Evolutionary conservation across 306 rosid genomes (phyloP).

Genomic region (Elaeagnus macrophylla): DNA sequence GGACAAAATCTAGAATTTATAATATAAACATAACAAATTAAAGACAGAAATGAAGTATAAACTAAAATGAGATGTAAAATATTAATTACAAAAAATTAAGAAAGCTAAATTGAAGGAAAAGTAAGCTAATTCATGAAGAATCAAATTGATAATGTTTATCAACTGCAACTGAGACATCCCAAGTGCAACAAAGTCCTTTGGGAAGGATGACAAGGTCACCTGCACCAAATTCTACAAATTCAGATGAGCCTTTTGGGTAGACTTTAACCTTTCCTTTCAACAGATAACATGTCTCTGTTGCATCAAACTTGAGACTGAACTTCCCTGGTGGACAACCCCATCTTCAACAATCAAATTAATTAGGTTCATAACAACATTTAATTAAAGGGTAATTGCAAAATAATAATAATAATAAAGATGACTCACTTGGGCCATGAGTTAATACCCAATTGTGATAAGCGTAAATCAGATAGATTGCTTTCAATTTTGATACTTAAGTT

Average conservation of each 20-base stretch:
- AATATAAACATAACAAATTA: no score
- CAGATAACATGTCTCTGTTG: constrained; percentile 76
- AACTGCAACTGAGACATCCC: constrained; percentile 78
- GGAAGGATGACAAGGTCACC: constrained; percentile 83
- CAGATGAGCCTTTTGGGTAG: constrained; percentile 59
- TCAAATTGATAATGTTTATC: constrained; percentile 82
- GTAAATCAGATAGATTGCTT: constrained; percentile 13
- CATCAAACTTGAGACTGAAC: constrained; percentile 70
- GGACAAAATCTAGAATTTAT: no score
- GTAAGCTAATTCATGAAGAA: constrained; percentile 18
- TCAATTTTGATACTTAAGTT: constrained; percentile 17
- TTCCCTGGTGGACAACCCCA: constrained; percentile 98
- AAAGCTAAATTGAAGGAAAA: constrained; percentile 3
- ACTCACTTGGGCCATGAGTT: constrained; percentile 30
- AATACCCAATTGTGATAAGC: constrained; percentile 13
- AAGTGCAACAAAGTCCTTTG: constrained; percentile 77
- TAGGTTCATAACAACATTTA: background rate
- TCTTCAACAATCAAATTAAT: constrained; percentile 19
- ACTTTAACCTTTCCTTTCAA: constrained; percentile 81
- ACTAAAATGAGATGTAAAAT: no score
- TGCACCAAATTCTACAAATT: constrained; percentile 70
- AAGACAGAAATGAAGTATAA: no score
- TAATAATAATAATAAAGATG: background rate
- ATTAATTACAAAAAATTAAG: background rate
- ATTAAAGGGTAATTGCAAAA: background rate